Base-by-base conservation (phyloP, 352 stramenopile species). In the Phytophthora multivora region DNA sequence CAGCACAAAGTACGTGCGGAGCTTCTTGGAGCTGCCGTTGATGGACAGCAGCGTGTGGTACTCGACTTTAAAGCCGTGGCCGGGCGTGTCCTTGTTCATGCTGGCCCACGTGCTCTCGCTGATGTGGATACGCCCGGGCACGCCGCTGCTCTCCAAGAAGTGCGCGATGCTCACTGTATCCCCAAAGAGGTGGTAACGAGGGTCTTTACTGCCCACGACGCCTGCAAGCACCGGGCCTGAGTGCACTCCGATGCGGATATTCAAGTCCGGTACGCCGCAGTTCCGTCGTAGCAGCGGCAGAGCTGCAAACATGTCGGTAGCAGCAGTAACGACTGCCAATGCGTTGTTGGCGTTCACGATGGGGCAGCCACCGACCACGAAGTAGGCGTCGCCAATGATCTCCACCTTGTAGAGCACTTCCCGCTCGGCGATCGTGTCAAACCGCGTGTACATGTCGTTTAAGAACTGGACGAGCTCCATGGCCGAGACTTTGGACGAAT, bases 331-430 rank as follows among this genome's bases (percentile, higher is more conserved):
- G 1, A 91, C 85, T 2, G 82, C 73, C 12, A 91, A 52, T 2
- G 82, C 93, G 69, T 83, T 93, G 65, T 77, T 83, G 11, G 54
- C 59, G 50, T 65, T 86, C 35, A 79, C 85, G 25, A 82, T 90
- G 42, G 74, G 84, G 59, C 73, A 94, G 19, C 71, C 80, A 23
- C 78, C 83, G 33, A 83, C 89, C 18, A 97, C 87, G 48, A 90
- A 89, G 64, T 97, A 97, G 9, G 89, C 88, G 59, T 95, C 82
- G 16, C 85, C 89, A 18, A 97, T 92, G 52, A 94, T 97, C 63
- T 97, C 88, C 7, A 97, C 85, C 60, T 97, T 97, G 75, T 97
- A 92, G 2, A 97, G 74, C 35, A 84, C 83, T 58, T 95, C 84
- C 33, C 90, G 83, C 64, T 96, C 83, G 10, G 85, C 77, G 49